Evolutionary conservation across 208 protist genomes (phyloP), one percentile per base, ranked within the genome.

Genomic region (Leptomonas pyrrhocoris): DNA sequence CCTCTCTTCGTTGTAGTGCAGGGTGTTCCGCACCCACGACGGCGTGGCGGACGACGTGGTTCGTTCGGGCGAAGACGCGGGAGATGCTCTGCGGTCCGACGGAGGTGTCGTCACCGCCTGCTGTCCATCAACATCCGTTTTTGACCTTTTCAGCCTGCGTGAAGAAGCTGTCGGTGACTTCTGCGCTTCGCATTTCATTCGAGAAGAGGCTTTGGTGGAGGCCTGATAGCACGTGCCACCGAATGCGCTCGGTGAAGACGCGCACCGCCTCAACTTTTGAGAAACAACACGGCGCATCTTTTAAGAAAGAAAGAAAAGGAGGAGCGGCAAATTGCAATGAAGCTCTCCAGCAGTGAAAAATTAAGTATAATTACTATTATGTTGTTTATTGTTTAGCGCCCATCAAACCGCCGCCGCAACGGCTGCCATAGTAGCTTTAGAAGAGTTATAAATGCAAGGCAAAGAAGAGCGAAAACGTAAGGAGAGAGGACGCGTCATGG

Each of bases 1-100:
- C 31, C 72, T 77, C 1, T 16, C 43, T 18, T 21, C 42, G 46
- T 72, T 64, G 34, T 77, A 77, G 23, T 72, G 64, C 30, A 77
- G 57, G 11, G 58, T 62, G 15, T 42, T 13, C 7, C 56, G 36
- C 40, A 77, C 42, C 72, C 72, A 71, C 27, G 30, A 49, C 28
- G 57, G 7, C 23, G 67, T 49, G 13, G 46, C 46, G 12, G 28
- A 31, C n/a, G 60, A 58, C 11, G 49, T 5, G n/a, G 2, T 31
- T 19, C 2, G 15, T 50, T 36, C 18, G 0, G 21, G 8, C 13
- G 25, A 31, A 56, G 45, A 23, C 1, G 36, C 19, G 25, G 7
- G 23, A 38, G 58, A 0, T 48, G 43, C 5, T 7, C 4, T 12
- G 43, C 2, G 16, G 18, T 48, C 16, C 25, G 34, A 45, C 15